Evolutionary conservation across 371 early-diverging fungal genomes (phyloP).

Genomic region (Mortierella sp.): DNA sequence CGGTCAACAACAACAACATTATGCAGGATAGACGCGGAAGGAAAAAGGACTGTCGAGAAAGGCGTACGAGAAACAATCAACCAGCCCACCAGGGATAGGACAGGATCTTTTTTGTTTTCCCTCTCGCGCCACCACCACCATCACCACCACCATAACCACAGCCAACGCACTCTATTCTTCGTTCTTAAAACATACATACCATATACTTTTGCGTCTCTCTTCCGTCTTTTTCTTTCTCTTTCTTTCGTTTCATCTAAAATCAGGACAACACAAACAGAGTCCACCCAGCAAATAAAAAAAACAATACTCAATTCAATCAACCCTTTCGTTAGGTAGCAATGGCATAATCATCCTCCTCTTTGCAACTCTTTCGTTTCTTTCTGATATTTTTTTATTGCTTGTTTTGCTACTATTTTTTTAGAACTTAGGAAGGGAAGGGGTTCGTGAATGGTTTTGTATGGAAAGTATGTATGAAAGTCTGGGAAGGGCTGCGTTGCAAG

Average conservation of each 20-base stretch:
- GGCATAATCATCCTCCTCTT: too few relatives aligned
- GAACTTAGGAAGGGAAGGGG: neutral
- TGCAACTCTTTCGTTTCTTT: neutral
- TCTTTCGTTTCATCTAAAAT: neutral
- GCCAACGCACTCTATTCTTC: neutral
- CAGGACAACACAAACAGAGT: too few relatives aligned
- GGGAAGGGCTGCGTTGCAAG: neutral
- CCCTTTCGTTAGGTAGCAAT: too few relatives aligned
- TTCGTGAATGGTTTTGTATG: neutral
- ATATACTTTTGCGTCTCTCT: neutral
- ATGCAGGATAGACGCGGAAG: neutral
- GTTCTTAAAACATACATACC: neutral
- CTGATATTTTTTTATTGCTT: constrained; percentile 5
- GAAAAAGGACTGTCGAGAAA: neutral
- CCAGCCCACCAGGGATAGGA: neutral
- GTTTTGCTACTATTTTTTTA: neutral
- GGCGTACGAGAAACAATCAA: neutral
- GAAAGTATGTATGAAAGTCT: neutral
- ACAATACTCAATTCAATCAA: neutral
- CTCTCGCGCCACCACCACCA: neutral
- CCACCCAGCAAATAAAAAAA: neutral
- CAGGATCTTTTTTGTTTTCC: neutral
- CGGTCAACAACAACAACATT: neutral
- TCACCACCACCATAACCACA: neutral
- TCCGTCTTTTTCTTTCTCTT: neutral